Evolutionary conservation across 352 stramenopile species (phyloP), one percentile per base, ranked within the genome.

Genomic region (Globisporangium parvum): DNA sequence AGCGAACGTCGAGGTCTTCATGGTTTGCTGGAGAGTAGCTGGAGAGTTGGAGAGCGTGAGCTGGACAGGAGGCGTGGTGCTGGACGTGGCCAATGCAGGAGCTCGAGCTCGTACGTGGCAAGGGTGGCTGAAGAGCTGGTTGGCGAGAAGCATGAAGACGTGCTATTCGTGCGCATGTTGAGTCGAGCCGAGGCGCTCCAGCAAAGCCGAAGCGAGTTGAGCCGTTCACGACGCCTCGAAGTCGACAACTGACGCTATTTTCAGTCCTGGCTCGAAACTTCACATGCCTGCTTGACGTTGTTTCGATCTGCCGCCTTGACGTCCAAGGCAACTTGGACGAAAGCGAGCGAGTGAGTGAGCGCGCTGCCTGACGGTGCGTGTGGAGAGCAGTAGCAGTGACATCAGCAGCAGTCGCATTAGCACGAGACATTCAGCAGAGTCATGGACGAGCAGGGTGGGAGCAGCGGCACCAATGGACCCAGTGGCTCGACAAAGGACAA

Each of bases 401-500:
- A 31, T 46, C 20, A 18, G 20, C 20, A 33, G 20, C 20, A 49
- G 12, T 20, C 33, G 5, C 44, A 49, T 8, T 4, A 31, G 11
- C 44, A 17, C 23, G 14, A n/a, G 23, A 33, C 8, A 15, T 12
- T 9, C 8, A 2, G 18, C 4, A 21, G 6, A 33, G 20, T 10
- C 5, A 53, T 53, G 48, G 48, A 53, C 11, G 48, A 53, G 2
- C 48, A 28, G 11, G 31, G 48, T 20, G 45, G 23, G 11, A 47
- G 41, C 41, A 44, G 18, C 18, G 39, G 3, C 14, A n/a, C 18
- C 14, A 44, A 15, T n/a, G n/a, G 41, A n/a, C n/a, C n/a, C 9
- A 47, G n/a, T 15, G 41, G 41, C 18, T n/a, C 51, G 63, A 55
- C 68, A 23, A 87, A 86, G 53, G 80, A 89, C 28, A 90, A 88